Base-by-base conservation (phyloP, 148 eudicot genomes). In the Fagopyrum homotropicum region DNA sequence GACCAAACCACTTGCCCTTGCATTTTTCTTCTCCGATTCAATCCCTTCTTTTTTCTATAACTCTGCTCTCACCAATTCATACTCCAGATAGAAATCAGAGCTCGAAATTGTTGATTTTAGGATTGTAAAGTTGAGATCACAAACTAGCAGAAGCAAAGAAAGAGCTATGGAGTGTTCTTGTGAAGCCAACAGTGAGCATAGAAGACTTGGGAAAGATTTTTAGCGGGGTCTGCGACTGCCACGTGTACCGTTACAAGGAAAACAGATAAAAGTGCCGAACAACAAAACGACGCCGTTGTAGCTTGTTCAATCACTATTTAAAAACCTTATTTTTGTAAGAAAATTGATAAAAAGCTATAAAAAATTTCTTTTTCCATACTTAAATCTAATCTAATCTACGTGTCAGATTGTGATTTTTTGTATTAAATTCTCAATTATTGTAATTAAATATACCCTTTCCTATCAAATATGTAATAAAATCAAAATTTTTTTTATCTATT, bases 61-160 rank as follows among this genome's bases (percentile, higher is more conserved):
- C 9, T 61, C 68, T 19, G 59, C n/a, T 7, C 9, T 66, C 71
- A 66, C 46, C 71, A 40, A 66, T 66, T 66, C 71, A 66, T 66
- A 43, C 46, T 66, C 71, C 71, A 30, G 69, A 35, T 12, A 35
- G 71, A 66, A 66, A 66, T 66, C n/a, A 15, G 71, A n/a, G 71
- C 17, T 35, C 15, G 1, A 16, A 15, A 35, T 3, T 43, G 4
- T 43, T 43, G 71, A 66, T 40, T 40, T 66, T 17, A 43, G 46
- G 71, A 66, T 66, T 15, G 71, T 40, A 46, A 15, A 66, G 46
- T 64, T 64, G 69, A 64, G 69, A 64, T 64, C 70, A n/a, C 45
- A 30, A 64, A 59, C 19, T 5, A 40, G 47, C 19, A 15, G 45
- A 35, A 35, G 40, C 40, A 35, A 2, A 35, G 40, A 35, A 35